Percentiles rank a stretch among this genome's conserved stretches.
Conservation (phyloP, 73 alveolate species). For the Urostyla sp. region DNA sequence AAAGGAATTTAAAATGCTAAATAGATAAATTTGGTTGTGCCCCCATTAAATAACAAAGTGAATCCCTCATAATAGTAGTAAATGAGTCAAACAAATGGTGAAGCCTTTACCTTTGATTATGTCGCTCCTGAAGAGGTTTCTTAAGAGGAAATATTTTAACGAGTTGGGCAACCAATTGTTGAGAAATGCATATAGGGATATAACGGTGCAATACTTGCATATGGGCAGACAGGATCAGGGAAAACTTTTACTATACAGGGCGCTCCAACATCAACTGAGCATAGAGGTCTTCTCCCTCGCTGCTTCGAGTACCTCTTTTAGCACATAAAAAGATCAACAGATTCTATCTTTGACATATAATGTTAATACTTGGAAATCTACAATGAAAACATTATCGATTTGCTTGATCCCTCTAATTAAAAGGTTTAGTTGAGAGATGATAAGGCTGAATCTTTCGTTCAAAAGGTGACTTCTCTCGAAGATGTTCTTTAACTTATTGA, state of each 20-base stretch:
- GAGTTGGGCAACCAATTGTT: conserved; percentile 90
- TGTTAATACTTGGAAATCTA: conserved; percentile 91
- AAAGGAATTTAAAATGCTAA: conserved; percentile 2
- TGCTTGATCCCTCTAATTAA: conserved; percentile 72
- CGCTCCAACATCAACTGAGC: conserved; percentile 1
- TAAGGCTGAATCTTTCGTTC: conserved; percentile 17
- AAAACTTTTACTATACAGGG: conserved; percentile 97
- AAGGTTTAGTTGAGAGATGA: background rate
- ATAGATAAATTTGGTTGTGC: background rate
- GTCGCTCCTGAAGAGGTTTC: conserved; percentile 86
- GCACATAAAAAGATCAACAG: conserved; percentile 50
- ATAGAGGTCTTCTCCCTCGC: conserved; percentile 88
- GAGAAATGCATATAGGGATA: conserved; percentile 91
- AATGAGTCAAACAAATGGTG: too few species aligned
- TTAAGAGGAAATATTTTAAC: conserved; percentile 92
- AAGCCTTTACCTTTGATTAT: conserved; percentile 84
- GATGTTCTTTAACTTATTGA: conserved; percentile 66
- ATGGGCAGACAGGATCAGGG: conserved; percentile 98
- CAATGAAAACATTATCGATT: conserved; percentile 94
- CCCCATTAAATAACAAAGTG: too few species aligned
- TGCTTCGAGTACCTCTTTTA: conserved; percentile 73
- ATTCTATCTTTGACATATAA: conserved; percentile 80
- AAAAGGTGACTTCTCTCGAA: background rate
- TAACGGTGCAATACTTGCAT: conserved; percentile 97
- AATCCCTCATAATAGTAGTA: too few species aligned